Evolutionary conservation across 2,329 filamentous ascomycete species (phyloP), one percentile per base, ranked within the genome.

Genomic region (Scolecobasidium constrictum): DNA sequence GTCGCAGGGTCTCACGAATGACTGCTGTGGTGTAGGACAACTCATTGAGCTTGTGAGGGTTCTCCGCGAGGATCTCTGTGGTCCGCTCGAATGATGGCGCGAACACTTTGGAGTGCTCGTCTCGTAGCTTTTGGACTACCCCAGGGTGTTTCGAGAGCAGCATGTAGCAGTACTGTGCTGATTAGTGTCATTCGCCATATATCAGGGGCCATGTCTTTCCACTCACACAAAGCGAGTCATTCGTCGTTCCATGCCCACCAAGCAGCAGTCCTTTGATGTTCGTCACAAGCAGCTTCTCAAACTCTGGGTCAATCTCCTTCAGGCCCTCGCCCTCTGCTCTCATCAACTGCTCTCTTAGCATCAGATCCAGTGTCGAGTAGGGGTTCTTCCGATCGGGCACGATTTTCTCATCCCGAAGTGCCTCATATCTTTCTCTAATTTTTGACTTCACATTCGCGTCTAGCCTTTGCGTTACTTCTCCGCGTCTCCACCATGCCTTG

Each of bases 1-100:
- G 39, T 3, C 59, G 51, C 0, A 62, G 43, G 2, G 54, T 52
- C 33, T 62, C 58, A 47, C 59, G 60, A 48, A 62, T 56, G 5
- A 60, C 52, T 5, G 59, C 60, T 17, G 51, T 49, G 0, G 52
- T 56, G 39, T 58, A 58, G 3, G 49, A 43, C 3, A 58, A 47
- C 12, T 53, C 46, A 39, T 57, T 60, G 38, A 61, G 37, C 2
- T 56, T 38, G 9, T 49, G 44, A 2, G 56, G 56, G 3, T 52
- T 36, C 11, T 44, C 36, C 9, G 35, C 41, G 4, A 57, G 46
- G 2, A 47, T 37, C 2, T 40, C 40, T 2, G 47, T 40, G 4
- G 49, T 40, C 7, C 41, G 42, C 1, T 46, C 46, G 2, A 46
- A 28, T 19, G 52, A 49, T 3, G 21, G 4, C 1, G 58, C 58